Base-by-base conservation (phyloP, 805 yeast genomes). In the Suhomyces sp. region DNA sequence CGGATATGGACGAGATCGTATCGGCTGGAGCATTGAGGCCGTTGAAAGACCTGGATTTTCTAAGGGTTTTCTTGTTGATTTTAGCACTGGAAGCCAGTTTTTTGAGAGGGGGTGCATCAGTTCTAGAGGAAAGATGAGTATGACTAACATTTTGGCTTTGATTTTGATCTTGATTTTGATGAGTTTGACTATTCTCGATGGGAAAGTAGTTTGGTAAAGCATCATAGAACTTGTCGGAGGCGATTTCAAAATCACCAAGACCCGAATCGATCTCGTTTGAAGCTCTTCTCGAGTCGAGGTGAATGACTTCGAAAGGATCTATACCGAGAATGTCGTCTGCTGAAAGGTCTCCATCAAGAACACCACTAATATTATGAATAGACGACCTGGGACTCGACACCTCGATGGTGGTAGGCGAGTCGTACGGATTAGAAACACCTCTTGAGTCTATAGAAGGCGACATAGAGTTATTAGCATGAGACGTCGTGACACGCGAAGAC, bases 341-440 rank as follows among this genome's bases (percentile, higher is more conserved):
- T 3, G 53, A 43, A 43, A 50, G 37, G 25, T 50, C 49, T 24
- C 33, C 37, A 3, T 40, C 43, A 7, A 19, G 20, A 35, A 17
- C 21, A 17, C 13, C 17, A 19, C 39, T 40, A 19, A 5, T n/a
- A n/a, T 35, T 33, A 6, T 46, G 43, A 5, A 37, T 31, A 4
- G 53, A 44, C 3, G 53, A 50, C 12, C 49, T 50, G 9, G 53
- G 46, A 31, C 56, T 53, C 13, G 44, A 43, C 31, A 53, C 45
- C 10, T 56, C 59, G 19, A 56, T 56, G 15, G 59, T 56, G 15
- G 59, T 56, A 15, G 55, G 53, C 9, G 56, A 53, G 39, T 54
- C 53, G 41, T 46, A 53, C 9, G 54, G 53, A 17, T 44, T 24
- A 20, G 37, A 46, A 21, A 21, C 35, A 15, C 24, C 22, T 6